Base-by-base conservation (phyloP, 768 basidiomycete genomes). In the Leccinum rimulosum region DNA sequence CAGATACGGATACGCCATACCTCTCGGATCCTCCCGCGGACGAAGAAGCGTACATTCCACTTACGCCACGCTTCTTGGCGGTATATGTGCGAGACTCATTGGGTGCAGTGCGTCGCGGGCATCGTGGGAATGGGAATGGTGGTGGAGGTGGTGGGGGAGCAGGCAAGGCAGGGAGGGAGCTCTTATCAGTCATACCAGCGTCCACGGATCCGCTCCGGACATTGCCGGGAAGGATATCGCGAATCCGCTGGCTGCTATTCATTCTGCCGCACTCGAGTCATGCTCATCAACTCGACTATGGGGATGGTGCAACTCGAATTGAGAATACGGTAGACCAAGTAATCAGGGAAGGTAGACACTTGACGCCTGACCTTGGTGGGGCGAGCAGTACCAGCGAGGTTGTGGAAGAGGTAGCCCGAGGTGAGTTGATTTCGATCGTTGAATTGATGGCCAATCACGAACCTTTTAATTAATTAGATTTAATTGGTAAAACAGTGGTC, bases 191-290 rank as follows among this genome's bases (percentile, higher is more conserved):
- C 40, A 52, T 60, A 60, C 45, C 50, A 98, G 93, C 53, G 97
- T 99, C 3, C 97, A 99, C 70, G 97, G 97, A 49, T 98, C 97
- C 6, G 97, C 97, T 4, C 97, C 96, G 56, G 94, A 97, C 69
- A 98, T 98, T 60, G 95, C 87, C 63, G 93, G 94, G 56, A 83
- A 87, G 68, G 82, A 83, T 52, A 91, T 94, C 56, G 92, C 94
- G 33, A 99, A 99, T 77, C 96, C 96, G n/a, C 77, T 98, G 50
- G 96, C 97, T 19, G 88, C 97, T 25, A 98, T 99, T 69, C 91
- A 96, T 60, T 95, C 93, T 25, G 94, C 96, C 3, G 93, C 95
- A 8, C 81, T 22, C 22, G 22, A 22, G 22, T 99, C 68, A 93
- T 99, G 88, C 84, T 57, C 92, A 95, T 55, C 91, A 93, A 70